These are phyloP conservation scores for Lachnellula arida DNA, from an alignment of 2,329 filamentous ascomycete species.

Conservation along the genomic window DNA sequence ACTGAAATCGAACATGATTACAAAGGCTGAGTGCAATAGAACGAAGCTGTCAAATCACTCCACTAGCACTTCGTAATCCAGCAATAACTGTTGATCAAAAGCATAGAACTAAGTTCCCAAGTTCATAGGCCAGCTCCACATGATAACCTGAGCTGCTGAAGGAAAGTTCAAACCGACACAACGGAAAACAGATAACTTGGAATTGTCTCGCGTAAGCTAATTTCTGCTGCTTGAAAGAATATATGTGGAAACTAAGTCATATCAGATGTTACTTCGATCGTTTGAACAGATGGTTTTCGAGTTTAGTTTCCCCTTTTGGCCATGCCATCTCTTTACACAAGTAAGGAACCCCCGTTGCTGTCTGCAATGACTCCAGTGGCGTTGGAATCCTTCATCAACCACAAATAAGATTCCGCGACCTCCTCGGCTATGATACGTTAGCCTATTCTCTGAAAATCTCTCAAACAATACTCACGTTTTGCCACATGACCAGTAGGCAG, in stretches of 20 bases:
- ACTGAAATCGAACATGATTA: constrained; percentile 1
- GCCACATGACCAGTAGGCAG: constrained; percentile 17
- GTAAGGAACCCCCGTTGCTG: constrained; percentile 14
- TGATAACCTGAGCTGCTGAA: too few species aligned
- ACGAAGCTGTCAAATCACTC: constrained; percentile 41
- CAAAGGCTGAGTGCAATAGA: background rate
- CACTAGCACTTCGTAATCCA: background rate
- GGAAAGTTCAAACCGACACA: too few species aligned
- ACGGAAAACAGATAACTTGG: too few species aligned
- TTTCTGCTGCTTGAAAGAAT: too few species aligned
- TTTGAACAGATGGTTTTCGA: too few species aligned
- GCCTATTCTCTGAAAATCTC: background rate
- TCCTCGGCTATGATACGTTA: constrained; percentile 31
- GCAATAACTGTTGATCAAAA: too few species aligned
- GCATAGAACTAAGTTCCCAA: too few species aligned
- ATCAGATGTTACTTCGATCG: too few species aligned
- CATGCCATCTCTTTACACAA: constrained; percentile 9
- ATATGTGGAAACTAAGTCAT: too few species aligned
- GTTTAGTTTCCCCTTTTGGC: too few species aligned
- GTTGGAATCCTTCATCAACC: constrained; percentile 40
- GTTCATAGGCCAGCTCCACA: too few species aligned
- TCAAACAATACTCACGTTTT: constrained; percentile 9
- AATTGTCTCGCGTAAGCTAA: too few species aligned
- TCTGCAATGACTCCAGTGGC: constrained; percentile 31
- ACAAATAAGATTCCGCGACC: constrained; percentile 41